Evolutionary conservation across 2,329 filamentous ascomycete genomes (phyloP).

Genomic region (Monosporascus sp.): DNA sequence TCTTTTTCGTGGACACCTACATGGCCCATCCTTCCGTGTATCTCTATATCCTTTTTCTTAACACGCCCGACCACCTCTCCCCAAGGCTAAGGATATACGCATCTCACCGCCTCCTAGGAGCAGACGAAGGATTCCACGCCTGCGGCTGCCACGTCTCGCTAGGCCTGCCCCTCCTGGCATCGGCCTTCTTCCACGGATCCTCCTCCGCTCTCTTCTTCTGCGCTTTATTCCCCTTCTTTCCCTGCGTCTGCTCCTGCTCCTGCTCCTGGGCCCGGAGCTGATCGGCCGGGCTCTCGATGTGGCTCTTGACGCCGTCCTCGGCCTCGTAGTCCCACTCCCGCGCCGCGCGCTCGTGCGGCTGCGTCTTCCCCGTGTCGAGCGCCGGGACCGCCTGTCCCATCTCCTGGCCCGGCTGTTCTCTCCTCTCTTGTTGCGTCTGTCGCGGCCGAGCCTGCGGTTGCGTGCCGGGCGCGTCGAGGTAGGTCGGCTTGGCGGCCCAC

Average conservation of each 20-base stretch:
- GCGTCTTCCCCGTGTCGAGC: slow-evolving; percentile 14
- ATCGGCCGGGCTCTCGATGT: slow-evolving; percentile 4
- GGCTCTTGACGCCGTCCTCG: slow-evolving; percentile 3
- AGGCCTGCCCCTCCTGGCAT: slow-evolving; percentile 40
- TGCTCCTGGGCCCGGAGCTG: not conserved
- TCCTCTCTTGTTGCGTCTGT: slow-evolving; percentile 26
- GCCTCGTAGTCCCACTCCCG: slow-evolving; percentile 2
- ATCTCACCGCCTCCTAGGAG: slow-evolving; percentile 28
- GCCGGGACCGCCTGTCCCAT: slow-evolving; percentile 23
- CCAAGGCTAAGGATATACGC: not conserved
- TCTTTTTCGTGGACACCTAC: too few species aligned
- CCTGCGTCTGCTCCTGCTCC: slow-evolving; percentile 13
- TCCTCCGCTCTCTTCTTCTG: slow-evolving; percentile 10
- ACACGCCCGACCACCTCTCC: too few species aligned
- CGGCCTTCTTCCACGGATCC: slow-evolving; percentile 54
- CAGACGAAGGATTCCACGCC: slow-evolving; percentile 51
- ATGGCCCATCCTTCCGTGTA: too few species aligned
- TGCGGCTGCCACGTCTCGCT: slow-evolving; percentile 64
- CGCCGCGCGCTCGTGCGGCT: slow-evolving; percentile 11
- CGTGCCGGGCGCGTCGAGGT: slow-evolving; percentile 10
- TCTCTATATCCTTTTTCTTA: too few species aligned
- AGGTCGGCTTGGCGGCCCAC: slow-evolving; percentile 55
- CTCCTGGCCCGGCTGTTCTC: slow-evolving; percentile 17
- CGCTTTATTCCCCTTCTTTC: slow-evolving; percentile 6
- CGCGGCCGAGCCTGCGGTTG: slow-evolving; percentile 15